phyloP scores from a whole-genome alignment of 1,139 yeast species.

The Sugiyamaella neomexicana region DNA sequence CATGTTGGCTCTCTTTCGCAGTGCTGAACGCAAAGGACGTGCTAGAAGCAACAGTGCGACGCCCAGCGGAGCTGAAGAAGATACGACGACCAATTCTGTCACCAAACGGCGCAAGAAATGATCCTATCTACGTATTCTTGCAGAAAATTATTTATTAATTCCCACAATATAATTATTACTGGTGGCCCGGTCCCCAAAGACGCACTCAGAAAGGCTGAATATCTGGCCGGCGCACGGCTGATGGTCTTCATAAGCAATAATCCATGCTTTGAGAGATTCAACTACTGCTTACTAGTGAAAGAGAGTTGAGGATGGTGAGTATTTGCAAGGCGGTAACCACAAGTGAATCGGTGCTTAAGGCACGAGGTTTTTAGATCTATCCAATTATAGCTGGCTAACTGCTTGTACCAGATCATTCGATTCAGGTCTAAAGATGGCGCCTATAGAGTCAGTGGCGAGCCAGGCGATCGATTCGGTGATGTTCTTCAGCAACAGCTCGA shows the following conservation, averaged over 20 bases:
- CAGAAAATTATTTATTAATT: conserved; percentile 9
- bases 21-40: conserved; percentile 33
- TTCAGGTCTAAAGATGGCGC: conserved; percentile 84
- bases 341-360: too few relatives aligned
- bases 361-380: background rate
- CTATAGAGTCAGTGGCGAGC: conserved; percentile 61
- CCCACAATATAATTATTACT: too few relatives aligned
- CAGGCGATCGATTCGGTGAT: conserved; percentile 49
- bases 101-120: conserved; percentile 11
- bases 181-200: too few relatives aligned
- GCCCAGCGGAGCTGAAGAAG: conserved; percentile 14
- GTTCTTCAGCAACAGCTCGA: conserved; percentile 19
- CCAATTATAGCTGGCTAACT: too few relatives aligned
- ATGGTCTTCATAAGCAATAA: too few relatives aligned
- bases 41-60: conserved; percentile 20
- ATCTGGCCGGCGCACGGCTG: too few relatives aligned
- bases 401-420: conserved; percentile 61
- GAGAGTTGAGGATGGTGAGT: too few relatives aligned
- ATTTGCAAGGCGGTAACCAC: too few relatives aligned
- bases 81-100: background rate
- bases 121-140: background rate
- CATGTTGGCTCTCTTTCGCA: conserved; percentile 39
- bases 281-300: too few relatives aligned
- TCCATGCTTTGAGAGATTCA: too few relatives aligned
- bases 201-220: too few relatives aligned